Base-by-base conservation (phyloP, 306 rosid species). In the Rosa persica region DNA sequence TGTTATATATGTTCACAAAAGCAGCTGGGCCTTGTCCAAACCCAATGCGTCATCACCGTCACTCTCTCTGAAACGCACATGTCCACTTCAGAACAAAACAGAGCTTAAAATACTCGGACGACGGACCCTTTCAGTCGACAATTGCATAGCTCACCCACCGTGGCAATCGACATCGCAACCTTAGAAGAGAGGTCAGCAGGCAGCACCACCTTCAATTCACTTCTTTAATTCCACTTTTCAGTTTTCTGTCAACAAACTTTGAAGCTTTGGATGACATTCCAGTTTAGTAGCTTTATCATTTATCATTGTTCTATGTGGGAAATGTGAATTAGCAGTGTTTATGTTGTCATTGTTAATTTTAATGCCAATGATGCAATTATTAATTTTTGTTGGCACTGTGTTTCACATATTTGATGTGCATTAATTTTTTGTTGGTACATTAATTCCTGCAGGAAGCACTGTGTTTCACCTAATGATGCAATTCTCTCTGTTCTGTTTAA, bases 341-440 rank as follows among this genome's bases (percentile, higher is more conserved):
- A 5, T 66, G 20, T 27, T 46, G 42, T 3, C 5, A 27, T 6
- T 70, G 23, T 17, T 40, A 2, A 3, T 48, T 11, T 5, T 40
- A 27, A 22, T 42, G 6, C 54, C 8, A 11, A 13, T 44, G 23
- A 5, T 68, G 30, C 25, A 19, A 47, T 68, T 9, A 55, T 6
- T 43, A 11, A 70, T 72, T 27, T 40, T 66, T 55, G 74, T 81
- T 75, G 81, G 85, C 79, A 85, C 70, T 90, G 81, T 74, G 91
- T 89, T 65, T 70, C 76, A 71, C 92, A n/a, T n/a, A n/a, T n/a
- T n/a, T n/a, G n/a, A n/a, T n/a, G n/a, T n/a, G n/a, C n/a, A n/a
- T n/a, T n/a, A n/a, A n/a, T n/a, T n/a, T n/a, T n/a, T n/a, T 83
- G 30, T 67, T 90, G 97, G 91, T 92, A 92, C 78, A 77, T 90